These are phyloP conservation scores for Marasmius sp. DNA, from an alignment of 1,284 basidiomycete genomes.

Conservation along the genomic window DNA sequence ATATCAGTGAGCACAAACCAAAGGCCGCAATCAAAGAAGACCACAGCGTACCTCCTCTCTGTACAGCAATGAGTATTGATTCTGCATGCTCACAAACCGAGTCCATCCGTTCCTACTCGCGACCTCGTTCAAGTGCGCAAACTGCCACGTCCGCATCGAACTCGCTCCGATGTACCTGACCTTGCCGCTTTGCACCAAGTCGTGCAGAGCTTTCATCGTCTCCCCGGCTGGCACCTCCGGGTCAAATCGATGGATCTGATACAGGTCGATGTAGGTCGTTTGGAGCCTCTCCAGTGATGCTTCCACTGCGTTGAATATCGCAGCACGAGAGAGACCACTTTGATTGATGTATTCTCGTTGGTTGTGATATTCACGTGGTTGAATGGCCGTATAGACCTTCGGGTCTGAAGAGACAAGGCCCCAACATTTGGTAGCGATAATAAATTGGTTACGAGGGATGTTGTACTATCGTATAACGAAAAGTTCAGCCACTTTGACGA, in stretches of 20 bases:
- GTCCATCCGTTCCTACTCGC: conserved; percentile 32
- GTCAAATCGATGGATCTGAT: conserved; percentile 45
- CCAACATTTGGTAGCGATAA: conserved; percentile 44
- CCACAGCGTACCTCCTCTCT: conserved; percentile 33
- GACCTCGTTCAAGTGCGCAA: conserved; percentile 38
- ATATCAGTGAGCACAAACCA: not conserved
- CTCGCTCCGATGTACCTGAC: conserved; percentile 47
- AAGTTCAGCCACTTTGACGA: not conserved
- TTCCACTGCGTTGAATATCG: conserved; percentile 45
- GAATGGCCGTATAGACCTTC: not conserved
- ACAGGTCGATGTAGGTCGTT: conserved; percentile 46
- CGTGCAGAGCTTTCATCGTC: conserved; percentile 47
- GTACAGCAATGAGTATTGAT: conserved; percentile 36
- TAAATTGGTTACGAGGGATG: conserved; percentile 53
- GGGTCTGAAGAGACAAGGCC: conserved; percentile 16
- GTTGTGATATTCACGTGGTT: conserved; percentile 13
- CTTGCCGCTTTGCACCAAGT: conserved; percentile 40
- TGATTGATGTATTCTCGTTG: conserved; percentile 42
- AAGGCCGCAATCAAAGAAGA: not conserved
- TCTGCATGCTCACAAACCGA: conserved; percentile 37
- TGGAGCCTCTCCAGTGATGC: conserved; percentile 41
- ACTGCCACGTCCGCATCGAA: conserved; percentile 43
- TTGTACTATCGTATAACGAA: conserved; percentile 35
- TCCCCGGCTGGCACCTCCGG: conserved; percentile 33
- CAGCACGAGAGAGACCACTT: conserved; percentile 39